Evolutionary conservation across 23 red algal species (phyloP), one percentile per base, ranked within the genome.

Genomic region (Gracilariopsis chorda): DNA sequence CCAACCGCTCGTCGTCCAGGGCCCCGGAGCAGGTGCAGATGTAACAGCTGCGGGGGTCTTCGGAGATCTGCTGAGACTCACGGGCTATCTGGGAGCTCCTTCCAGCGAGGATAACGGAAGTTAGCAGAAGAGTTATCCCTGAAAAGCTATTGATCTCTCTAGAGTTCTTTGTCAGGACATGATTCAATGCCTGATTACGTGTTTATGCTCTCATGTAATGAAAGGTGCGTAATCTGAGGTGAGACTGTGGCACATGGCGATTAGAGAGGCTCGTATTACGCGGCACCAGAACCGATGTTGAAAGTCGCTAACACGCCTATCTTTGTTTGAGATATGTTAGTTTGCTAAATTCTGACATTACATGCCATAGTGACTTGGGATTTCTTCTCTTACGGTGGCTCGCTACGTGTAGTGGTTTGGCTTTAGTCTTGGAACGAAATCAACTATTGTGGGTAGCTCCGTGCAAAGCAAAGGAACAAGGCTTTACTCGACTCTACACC

Each of bases 41-140:
- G 96, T 98, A 37, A 98, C 96, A 12, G 96, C 96, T 27, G 96
- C 93, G 3, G 96, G 96, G 35, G 96, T 98, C 35, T 98, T 98
- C 76, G 93, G 82, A 36, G 96, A 98, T 83, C 61, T 98, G 10
- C 23, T 98, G 49, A 82, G 96, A 34, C 80, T 98, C 10, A 83
- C 96, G 8, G 92, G 88, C 8, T 90, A 98, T 42, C 78, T 98
- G 0, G 96, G 96, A 48, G 93, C 96, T 20, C 96, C 96, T 28
- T 88, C 83, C 5, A 63, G 76, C 43, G 90, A 68, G 32, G 92
- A 87, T 34, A 44, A 21, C 24, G 48, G 39, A 4, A 57, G 24
- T 2, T 34, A 57, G 25, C 29, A 29, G 4, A 16, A 28, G 16
- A 70, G 36, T 9, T n/a, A 16, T 55, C 49, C 49, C n/a, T 55